Evolutionary conservation across 2,329 filamentous ascomycete genomes (phyloP).

Genomic region (Tolypocladium guangdongense): DNA sequence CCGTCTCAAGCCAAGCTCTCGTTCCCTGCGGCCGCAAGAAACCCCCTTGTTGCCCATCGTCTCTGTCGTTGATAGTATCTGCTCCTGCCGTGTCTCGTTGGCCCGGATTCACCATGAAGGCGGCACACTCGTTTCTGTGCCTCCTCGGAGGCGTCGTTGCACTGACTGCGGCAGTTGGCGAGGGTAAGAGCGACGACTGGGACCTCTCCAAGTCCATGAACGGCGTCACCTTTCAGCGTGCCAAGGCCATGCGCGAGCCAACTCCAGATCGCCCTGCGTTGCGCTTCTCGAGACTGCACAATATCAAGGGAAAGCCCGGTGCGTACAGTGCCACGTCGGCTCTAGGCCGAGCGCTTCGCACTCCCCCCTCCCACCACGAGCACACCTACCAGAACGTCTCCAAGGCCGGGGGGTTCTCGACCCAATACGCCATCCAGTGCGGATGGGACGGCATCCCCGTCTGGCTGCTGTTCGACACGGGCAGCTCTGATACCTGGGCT

Average conservation of each 20-base stretch:
- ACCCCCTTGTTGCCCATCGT: not conserved
- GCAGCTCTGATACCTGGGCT: conserved; percentile 41
- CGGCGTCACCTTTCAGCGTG: conserved; percentile 25
- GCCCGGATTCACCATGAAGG: not conserved
- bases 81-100: too few species aligned
- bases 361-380: conserved; percentile 7
- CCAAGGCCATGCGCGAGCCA: conserved; percentile 15
- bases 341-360: conserved; percentile 12
- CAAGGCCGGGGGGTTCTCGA: conserved; percentile 25
- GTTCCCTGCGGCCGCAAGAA: not conserved
- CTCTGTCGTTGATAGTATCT: not conserved
- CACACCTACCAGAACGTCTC: conserved; percentile 25
- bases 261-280: conserved; percentile 16
- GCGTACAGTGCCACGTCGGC: conserved; percentile 19
- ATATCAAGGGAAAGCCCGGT: conserved; percentile 12
- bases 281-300: conserved; percentile 22
- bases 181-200: conserved; percentile 10
- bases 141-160: conserved; percentile 5
- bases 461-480: conserved; percentile 37
- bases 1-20: not conserved
- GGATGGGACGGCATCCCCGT: conserved; percentile 26
- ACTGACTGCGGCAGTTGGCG: not conserved
- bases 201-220: conserved; percentile 25
- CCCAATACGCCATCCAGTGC: conserved; percentile 30
- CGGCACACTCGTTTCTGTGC: not conserved